These are phyloP conservation scores for Xylaria sp. DNA, from an alignment of 2,329 filamentous ascomycete species.

Conservation along the genomic window DNA sequence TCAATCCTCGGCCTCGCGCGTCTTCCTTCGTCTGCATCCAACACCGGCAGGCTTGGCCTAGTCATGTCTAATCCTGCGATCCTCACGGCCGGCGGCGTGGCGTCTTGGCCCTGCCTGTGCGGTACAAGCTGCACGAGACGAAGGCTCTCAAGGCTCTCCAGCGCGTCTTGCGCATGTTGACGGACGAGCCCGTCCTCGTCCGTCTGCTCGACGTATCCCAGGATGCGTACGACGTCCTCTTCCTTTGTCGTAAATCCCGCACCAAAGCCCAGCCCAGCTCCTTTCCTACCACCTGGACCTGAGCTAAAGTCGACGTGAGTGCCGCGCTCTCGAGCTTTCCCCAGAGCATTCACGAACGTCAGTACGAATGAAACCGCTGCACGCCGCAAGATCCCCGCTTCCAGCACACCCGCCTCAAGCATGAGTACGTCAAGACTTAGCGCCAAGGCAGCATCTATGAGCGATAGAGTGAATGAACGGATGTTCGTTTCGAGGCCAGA, in stretches of 20 bases:
- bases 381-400: conserved; percentile 72
- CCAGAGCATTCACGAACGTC: conserved; percentile 69
- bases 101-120: conserved; percentile 41
- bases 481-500: conserved; percentile 69
- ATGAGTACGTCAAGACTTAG: conserved; percentile 70
- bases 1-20: conserved; percentile 46
- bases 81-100: conserved; percentile 44
- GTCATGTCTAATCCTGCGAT: conserved; percentile 54
- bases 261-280: conserved; percentile 65
- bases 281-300: conserved; percentile 49
- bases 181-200: conserved; percentile 76
- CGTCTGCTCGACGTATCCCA: conserved; percentile 71
- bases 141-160: conserved; percentile 73
- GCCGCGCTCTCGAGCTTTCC: conserved; percentile 56
- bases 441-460: conserved; percentile 68
- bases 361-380: conserved; percentile 73
- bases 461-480: conserved; percentile 61
- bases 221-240: conserved; percentile 68
- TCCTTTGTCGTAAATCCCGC: conserved; percentile 58
- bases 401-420: conserved; percentile 67
- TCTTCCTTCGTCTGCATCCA: conserved; percentile 33
- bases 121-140: conserved; percentile 63
- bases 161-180: conserved; percentile 72
- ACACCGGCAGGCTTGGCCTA: conserved; percentile 39
- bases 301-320: conserved; percentile 1